Base-by-base conservation (phyloP, 306 rosid genomes). In the Cucurbita moschata region DNA sequence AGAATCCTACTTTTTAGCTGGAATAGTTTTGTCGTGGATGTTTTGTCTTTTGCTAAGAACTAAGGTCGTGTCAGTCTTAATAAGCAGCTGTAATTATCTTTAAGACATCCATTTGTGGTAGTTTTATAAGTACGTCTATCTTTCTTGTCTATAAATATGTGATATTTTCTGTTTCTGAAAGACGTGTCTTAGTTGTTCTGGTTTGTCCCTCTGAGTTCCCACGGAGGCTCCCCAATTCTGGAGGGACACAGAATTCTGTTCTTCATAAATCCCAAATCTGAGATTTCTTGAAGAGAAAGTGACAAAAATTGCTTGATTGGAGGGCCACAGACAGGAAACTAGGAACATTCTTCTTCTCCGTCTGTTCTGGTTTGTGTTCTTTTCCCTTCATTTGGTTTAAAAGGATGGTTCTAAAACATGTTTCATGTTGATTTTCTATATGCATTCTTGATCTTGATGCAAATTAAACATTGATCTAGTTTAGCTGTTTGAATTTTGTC, bases 41-140 rank as follows among this genome's bases (percentile, higher is more conserved):
- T 49, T 30, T 80, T 82, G 73, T 81, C 75, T 72, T 21, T 46
- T 75, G 52, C 18, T 76, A 8, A 70, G 9, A 14, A 70, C 51
- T 26, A 58, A 2, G 69, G 66, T 80, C 37, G 64, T 61, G 63
- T 79, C 85, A 37, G 44, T 58, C 61, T 51, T 52, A 72, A 78
- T 69, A 82, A 77, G 74, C 44, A 77, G 81, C 85, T 74, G 76
- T 37, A 57, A 66, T 67, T 57, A 77, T 74, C 76, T 19, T 51
- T 21, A 71, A 62, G 57, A 73, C 63, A 77, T 76, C 75, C 78
- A 71, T 76, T 59, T 72, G 80, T 79, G 72, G 80, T 80, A 71
- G 51, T 66, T 46, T 74, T 51, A 43, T 77, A 81, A 80, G 56
- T 75, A 75, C 76, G 37, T 43, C 57, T 77, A 76, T 76, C 55